These are phyloP conservation scores for Lipomyces sp. DNA, from an alignment of 805 yeast species.

Conservation along the genomic window DNA sequence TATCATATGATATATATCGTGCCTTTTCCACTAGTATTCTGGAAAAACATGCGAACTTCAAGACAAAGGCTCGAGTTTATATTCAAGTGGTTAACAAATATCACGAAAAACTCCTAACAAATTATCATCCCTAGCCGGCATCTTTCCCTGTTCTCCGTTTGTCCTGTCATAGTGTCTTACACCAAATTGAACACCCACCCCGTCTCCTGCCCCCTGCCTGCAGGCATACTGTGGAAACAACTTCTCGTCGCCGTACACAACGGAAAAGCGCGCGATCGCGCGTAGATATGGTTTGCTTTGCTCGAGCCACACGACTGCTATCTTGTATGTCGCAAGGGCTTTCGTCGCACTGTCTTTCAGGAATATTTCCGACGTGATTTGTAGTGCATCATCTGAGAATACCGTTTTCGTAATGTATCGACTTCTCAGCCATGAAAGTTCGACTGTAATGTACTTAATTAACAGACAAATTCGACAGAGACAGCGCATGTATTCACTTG, in stretches of 20 bases:
- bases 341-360: slow-evolving; percentile 5
- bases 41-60: too few relatives aligned
- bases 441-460: neutral
- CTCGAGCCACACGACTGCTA: neutral
- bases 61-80: too few relatives aligned
- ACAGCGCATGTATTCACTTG: neutral
- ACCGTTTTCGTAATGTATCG: slow-evolving; percentile 13
- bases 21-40: too few relatives aligned
- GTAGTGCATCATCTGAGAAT: neutral
- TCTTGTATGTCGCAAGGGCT: slow-evolving; percentile 1
- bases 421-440: slow-evolving; percentile 6
- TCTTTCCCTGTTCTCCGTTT: too few relatives aligned
- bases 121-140: too few relatives aligned
- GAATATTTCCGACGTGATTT: slow-evolving; percentile 7
- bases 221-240: too few relatives aligned
- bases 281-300: neutral
- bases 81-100: too few relatives aligned
- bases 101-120: too few relatives aligned
- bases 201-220: too few relatives aligned
- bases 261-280: neutral
- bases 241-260: slow-evolving; percentile 1
- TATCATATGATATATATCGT: too few relatives aligned
- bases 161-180: too few relatives aligned
- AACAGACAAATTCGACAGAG: slow-evolving; percentile 1
- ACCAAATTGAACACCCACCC: too few relatives aligned